Evolutionary conservation across 176 grass and related monocot genomes (phyloP).

Genomic region (Oryza nivara): DNA sequence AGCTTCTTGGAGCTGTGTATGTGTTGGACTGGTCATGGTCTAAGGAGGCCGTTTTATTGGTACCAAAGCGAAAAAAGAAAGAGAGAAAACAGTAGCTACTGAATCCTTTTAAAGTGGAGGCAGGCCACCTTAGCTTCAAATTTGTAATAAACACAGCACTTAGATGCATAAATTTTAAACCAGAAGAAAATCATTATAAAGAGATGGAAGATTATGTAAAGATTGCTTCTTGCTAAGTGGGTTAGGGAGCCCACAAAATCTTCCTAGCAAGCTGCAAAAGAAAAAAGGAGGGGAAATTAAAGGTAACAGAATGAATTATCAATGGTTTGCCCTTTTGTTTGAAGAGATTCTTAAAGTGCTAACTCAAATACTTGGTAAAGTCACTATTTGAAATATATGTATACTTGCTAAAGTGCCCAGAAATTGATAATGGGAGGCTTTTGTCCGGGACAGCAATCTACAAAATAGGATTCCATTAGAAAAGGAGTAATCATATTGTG

Average conservation of each 20-base stretch:
- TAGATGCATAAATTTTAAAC: conserved; percentile 27
- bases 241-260: conserved; percentile 52
- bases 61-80: conserved; percentile 48
- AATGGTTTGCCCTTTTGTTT: conserved; percentile 46
- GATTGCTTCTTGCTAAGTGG: conserved; percentile 48
- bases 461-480: conserved; percentile 27
- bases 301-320: conserved; percentile 43
- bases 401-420: conserved; percentile 19
- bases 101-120: conserved; percentile 45
- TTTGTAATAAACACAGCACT: conserved; percentile 21
- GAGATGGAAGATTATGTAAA: conserved; percentile 42
- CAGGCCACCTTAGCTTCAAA: conserved; percentile 40
- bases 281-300: conserved; percentile 47
- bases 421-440: conserved; percentile 21
- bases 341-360: conserved; percentile 56
- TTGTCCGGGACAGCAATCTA: conserved; percentile 26
- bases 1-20: conserved; percentile 30
- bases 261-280: conserved; percentile 42
- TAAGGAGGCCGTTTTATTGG: conserved; percentile 47
- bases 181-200: conserved; percentile 22
- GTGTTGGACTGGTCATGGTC: conserved; percentile 56
- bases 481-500: conserved; percentile 40
- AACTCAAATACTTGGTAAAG: conserved; percentile 39
- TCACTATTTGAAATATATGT: background rate
- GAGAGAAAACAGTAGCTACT: conserved; percentile 4